Percentiles rank a stretch among this genome's conserved stretches.
These are phyloP conservation scores for Tylopilus sp. DNA, from an alignment of 1,284 basidiomycete genomes.

Conservation along the genomic window DNA sequence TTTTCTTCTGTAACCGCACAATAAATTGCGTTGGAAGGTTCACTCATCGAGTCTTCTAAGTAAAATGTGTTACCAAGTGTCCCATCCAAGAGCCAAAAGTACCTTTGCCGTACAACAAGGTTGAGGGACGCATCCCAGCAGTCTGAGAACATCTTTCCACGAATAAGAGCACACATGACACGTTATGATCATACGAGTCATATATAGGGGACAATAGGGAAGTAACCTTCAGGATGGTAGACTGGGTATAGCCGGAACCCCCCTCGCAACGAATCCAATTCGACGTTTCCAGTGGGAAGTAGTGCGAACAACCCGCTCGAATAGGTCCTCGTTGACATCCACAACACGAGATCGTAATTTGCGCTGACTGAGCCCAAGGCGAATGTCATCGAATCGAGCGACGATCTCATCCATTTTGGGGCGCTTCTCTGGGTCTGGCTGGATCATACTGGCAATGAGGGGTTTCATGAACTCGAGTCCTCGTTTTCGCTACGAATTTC, in stretches of 20 bases:
- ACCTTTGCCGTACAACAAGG: no score
- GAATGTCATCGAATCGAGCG: not conserved
- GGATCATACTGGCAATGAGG: not conserved
- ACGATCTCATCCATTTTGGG: not conserved
- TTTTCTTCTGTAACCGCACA: no score
- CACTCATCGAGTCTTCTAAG: no score
- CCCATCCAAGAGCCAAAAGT: no score
- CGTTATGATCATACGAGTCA: no score
- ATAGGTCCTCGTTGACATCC: not conserved
- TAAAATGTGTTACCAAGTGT: no score
- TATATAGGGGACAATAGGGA: no score
- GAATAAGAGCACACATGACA: no score
- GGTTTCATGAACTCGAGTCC: not conserved
- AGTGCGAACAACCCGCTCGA: not conserved
- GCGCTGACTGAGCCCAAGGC: not conserved
- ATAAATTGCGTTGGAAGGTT: no score
- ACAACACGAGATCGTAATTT: conserved; percentile 25
- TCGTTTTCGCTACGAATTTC: not conserved
- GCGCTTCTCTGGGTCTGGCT: not conserved
- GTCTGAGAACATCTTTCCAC: no score
- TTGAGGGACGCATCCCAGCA: no score
- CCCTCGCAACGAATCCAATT: conserved; percentile 1
- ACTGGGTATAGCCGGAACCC: conserved; percentile 4
- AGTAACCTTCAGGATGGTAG: no score
- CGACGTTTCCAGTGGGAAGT: conserved; percentile 15